Evolutionary conservation across 2,329 filamentous ascomycete species (phyloP), one percentile per base, ranked within the genome.

Genomic region (Aspergillus costaricaensis): DNA sequence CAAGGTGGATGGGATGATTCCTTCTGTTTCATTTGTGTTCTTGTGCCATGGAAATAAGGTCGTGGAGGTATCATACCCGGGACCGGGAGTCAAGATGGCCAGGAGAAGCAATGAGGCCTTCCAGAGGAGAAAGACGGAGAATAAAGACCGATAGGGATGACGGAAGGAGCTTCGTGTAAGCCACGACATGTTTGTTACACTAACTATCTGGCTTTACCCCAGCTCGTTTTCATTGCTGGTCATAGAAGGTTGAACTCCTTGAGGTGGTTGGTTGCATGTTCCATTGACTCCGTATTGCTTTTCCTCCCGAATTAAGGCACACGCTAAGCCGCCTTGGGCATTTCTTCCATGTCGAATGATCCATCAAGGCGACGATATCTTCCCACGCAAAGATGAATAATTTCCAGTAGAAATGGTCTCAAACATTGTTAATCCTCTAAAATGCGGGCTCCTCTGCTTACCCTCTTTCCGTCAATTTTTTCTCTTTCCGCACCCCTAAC

Each of bases 51-150:
- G 36, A 4, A 36, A 23, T n/a, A 60, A 38, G 9, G 58, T 51
- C 39, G 58, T 60, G 14, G 58, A 60, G 44, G 58, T 60, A 19
- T 60, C 58, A 23, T 60, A 60, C 44, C 51, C 58, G 54, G 58
- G 36, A 5, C 58, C 58, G 19, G 58, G 58, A 14, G 44, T 56
- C 8, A 51, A 30, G 43, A 56, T 17, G 12, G 39, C 47, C 8
- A 60, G 44, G 32, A 56, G 17, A 21, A 60, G 53, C 10, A 60
- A 30, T 17, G 47, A 25, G 19, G 52, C 38, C 50, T 56, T 60
- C 58, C 58, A 60, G 9, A 49, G 17, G 12, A 30, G n/a, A 17
- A 56, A 51, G 25, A 52, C 4, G 2, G 19, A 47, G 2, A 60
- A 19, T n/a, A 60, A 49, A 7, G 52, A 60, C 12, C 12, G 43